Evolutionary conservation across 768 basidiomycete genomes (phyloP).

Genomic region (Leccinum sublutescens): DNA sequence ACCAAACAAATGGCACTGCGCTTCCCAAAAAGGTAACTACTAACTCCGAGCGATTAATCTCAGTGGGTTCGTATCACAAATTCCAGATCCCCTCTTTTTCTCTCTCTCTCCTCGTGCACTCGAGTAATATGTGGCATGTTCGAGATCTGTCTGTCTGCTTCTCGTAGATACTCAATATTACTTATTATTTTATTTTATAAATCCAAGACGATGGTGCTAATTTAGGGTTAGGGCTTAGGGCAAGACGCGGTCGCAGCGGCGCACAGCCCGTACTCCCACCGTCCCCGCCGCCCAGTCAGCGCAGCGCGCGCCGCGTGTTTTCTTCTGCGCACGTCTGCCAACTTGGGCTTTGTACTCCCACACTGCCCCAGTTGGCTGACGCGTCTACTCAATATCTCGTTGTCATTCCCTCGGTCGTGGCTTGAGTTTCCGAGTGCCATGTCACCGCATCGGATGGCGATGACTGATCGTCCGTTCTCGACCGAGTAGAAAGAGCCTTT

Average conservation of each 20-base stretch:
- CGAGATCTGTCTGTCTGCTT: conserved; percentile 9
- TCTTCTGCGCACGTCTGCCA: conserved; percentile 5
- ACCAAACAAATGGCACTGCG: conserved; percentile 34
- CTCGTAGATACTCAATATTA: not conserved
- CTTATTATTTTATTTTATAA: not conserved
- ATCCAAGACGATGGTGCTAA: conserved; percentile 1
- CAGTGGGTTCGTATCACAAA: conserved; percentile 6
- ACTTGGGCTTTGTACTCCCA: not conserved
- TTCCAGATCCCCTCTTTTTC: not conserved
- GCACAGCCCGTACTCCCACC: conserved; percentile 19
- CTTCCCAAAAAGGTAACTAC: not conserved
- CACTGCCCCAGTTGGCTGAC: not conserved
- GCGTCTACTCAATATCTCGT: not conserved
- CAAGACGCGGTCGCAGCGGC: not conserved
- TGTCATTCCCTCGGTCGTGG: not conserved
- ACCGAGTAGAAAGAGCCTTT: not conserved
- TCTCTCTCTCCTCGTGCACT: conserved; percentile 1
- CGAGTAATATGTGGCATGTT: conserved; percentile 3
- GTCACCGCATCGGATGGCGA: not conserved
- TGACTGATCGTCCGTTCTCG: not conserved
- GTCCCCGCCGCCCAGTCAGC: conserved; percentile 3
- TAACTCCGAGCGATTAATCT: conserved; percentile 14
- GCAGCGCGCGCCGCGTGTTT: conserved; percentile 23
- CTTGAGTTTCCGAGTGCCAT: not conserved
- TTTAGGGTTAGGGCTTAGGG: conserved; percentile 35